Conservation (phyloP, 2,329 filamentous ascomycete species). For the Ophiostoma tasmaniense region DNA sequence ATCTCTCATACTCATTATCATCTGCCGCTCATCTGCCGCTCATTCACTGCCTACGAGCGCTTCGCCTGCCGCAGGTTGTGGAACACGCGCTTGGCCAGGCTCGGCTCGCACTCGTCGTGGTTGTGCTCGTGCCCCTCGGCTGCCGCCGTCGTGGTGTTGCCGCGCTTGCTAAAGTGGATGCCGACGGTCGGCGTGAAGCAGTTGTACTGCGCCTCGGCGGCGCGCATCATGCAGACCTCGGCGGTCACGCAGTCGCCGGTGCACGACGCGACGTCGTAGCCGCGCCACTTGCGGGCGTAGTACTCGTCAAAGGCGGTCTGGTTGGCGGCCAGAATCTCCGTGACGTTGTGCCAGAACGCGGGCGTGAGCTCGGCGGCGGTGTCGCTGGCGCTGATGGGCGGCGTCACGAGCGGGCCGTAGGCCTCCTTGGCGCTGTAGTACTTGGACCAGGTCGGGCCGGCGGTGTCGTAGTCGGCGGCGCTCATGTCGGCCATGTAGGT, state of each 20-base stretch:
- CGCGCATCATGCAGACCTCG: background rate
- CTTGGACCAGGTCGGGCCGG: background rate
- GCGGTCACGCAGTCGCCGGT: background rate
- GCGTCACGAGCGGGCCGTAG: background rate
- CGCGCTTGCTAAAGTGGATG: background rate
- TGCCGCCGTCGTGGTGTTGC: background rate
- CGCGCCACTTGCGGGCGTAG: background rate
- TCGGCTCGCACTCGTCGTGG: constrained; percentile 2
- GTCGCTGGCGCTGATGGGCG: background rate
- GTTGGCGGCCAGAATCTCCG: background rate
- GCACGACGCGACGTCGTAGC: background rate
- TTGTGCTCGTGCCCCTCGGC: background rate
- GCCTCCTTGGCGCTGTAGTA: background rate
- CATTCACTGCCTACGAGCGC: background rate
- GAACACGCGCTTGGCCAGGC: constrained; percentile 1
- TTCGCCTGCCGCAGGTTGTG: background rate
- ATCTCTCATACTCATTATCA: background rate
- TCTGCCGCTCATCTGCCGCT: too few species aligned
- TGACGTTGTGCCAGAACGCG: background rate
- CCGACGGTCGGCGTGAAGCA: background rate
- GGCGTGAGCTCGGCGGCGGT: background rate
- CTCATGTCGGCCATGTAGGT: background rate
- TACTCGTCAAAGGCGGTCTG: background rate
- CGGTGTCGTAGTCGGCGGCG: background rate
- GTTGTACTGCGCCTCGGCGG: background rate